phyloP scores from a whole-genome alignment of 2,329 filamentous ascomycete genomes.

The Fusarium sp. region DNA sequence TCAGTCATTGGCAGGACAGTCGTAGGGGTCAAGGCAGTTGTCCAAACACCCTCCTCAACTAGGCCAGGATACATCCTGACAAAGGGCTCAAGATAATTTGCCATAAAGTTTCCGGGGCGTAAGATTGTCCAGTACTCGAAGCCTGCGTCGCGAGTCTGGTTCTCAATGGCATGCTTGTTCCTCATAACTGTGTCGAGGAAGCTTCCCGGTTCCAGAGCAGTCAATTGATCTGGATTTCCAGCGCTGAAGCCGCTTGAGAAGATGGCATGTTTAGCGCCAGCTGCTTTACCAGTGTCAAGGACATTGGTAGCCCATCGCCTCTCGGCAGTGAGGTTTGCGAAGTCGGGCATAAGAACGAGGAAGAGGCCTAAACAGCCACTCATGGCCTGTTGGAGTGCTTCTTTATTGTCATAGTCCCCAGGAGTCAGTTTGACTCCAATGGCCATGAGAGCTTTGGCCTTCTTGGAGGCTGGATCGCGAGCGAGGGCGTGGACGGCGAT shows the following conservation, averaged over 20 bases:
- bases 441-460: conserved; percentile 44
- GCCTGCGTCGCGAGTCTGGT: conserved; percentile 48
- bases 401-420: conserved; percentile 50
- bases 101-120: conserved; percentile 63
- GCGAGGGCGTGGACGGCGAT: conserved; percentile 50
- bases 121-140: conserved; percentile 61
- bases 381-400: conserved; percentile 46
- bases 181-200: conserved; percentile 47
- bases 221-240: conserved; percentile 45
- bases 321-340: conserved; percentile 47
- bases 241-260: conserved; percentile 51
- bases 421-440: conserved; percentile 49
- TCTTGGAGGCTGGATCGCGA: conserved; percentile 46
- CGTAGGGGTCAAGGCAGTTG: conserved; percentile 49
- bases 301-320: conserved; percentile 46
- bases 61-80: conserved; percentile 55
- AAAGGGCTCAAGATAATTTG: conserved; percentile 59
- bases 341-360: conserved; percentile 48
- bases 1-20: conserved; percentile 57
- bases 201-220: conserved; percentile 41
- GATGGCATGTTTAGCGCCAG: conserved; percentile 52
- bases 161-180: conserved; percentile 57
- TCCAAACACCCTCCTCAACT: conserved; percentile 51
- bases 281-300: conserved; percentile 51
- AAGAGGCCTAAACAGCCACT: conserved; percentile 48